Base-by-base conservation (phyloP, 148 eudicot species). In the Camellia sinensis region DNA sequence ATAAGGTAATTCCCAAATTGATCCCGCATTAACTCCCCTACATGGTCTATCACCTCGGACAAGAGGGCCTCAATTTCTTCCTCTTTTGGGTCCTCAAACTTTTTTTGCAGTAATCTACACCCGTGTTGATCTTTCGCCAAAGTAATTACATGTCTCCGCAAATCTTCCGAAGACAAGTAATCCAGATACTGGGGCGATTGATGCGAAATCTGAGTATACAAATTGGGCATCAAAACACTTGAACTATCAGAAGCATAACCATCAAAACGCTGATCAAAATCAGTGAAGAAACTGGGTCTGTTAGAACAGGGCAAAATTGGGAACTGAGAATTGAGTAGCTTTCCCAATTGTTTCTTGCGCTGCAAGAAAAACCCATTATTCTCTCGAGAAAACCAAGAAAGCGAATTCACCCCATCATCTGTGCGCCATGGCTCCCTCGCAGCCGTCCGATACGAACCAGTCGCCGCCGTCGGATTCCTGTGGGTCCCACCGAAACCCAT, bases 1-100 rank as follows among this genome's bases (percentile, higher is more conserved):
- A 87, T 57, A 65, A 87, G 74, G 64, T 82, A 37, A 37, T 82
- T 78, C 13, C 90, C 90, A 53, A 59, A 86, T 41, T 82, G 90
- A 76, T 82, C 79, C 11, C 64, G 81, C 86, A 86, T 86, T 19
- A 88, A 68, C 54, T 88, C 87, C 41, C 50, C 79, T 5, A 80
- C 17, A 45, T 29, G 67, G 8, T 71, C 79, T 21, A 88, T 29
- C 63, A 88, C 77, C 78, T 86, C 87, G 0, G 59, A 37, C 21
- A 88, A 37, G 7, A 84, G 67, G 78, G 79, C 62, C 40, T 84
- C 83, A 10, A 86, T 75, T 37, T 86, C 85, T 2, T 65, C 81
- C 73, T 64, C 70, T 29, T 19, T 78, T 29, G 83, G 82, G 40
- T 67, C 57, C 22, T 84, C 89, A 8, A 88, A 52, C 18, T 80